Evolutionary conservation across 371 early-diverging fungal species (phyloP).

Genomic region (Aphelidium insulamus): DNA sequence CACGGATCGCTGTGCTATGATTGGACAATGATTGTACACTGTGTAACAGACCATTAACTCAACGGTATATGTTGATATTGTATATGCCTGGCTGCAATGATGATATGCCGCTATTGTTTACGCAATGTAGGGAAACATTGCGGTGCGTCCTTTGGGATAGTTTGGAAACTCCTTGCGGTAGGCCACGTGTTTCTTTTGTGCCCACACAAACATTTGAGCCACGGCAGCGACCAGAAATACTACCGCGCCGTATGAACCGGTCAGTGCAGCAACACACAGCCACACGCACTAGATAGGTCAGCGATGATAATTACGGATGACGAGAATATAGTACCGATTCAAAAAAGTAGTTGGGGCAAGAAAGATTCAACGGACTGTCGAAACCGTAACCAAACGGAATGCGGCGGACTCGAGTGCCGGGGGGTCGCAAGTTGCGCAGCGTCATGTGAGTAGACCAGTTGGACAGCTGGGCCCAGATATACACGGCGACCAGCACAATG

Average conservation of each 20-base stretch:
- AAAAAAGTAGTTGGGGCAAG: conserved; percentile 79
- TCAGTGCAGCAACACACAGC: too few species aligned
- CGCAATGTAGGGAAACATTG: conserved; percentile 68
- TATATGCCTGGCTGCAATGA: too few species aligned
- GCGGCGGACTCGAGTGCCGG: conserved; percentile 62
- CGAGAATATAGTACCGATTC: too few species aligned
- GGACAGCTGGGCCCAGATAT: conserved; percentile 46
- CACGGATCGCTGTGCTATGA: too few species aligned
- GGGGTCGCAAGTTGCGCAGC: conserved; percentile 74
- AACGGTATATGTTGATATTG: too few species aligned
- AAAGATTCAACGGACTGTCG: conserved; percentile 28
- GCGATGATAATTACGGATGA: too few species aligned
- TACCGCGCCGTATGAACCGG: too few species aligned
- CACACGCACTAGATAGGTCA: too few species aligned
- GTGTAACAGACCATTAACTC: too few species aligned
- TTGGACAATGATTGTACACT: too few species aligned
- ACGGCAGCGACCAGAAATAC: conserved; percentile 58
- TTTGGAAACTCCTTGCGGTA: conserved; percentile 77
- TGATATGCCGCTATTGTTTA: too few species aligned
- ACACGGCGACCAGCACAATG: too few species aligned
- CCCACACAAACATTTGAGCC: conserved; percentile 88
- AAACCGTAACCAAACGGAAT: conserved; percentile 90
- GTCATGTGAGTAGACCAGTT: conserved; percentile 66
- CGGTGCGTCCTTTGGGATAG: conserved; percentile 72
- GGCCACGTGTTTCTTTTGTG: conserved; percentile 78